Base-by-base conservation (phyloP, 2,329 filamentous ascomycete genomes). In the Didymosphaeria variabile region DNA sequence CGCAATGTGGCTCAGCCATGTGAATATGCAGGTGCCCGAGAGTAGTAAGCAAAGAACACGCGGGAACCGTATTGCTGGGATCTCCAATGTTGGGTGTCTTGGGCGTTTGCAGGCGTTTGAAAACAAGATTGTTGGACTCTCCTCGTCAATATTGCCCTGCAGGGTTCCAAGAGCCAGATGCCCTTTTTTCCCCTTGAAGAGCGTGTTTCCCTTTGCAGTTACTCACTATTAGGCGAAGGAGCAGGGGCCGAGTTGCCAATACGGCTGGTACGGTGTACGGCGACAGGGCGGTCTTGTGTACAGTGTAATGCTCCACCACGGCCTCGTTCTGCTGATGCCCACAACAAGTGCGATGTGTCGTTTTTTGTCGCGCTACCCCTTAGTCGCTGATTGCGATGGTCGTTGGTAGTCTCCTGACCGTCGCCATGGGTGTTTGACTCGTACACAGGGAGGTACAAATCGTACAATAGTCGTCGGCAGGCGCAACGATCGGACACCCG, bases 401-500 rank as follows among this genome's bases (percentile, higher is more conserved):
- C 9, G 15, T 26, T 29, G n/a, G 23, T 21, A 19, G 13, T 49
- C 23, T 17, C 23, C 21, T 52, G 9, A 5, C 31, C 15, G 8
- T n/a, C 13, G 4, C 21, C 26, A 32, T 15, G 47, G 29, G 32
- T 12, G 5, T 32, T 12, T 50, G 47, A 19, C 17, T 36, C 32
- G 31, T 23, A 31, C 31, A 13, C 45, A 5, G 47, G 47, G 17
- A 19, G 19, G 49, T 36, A 52, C 49, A 53, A 42, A 42, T 42
- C 12, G 38, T 45, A 45, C 52, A 32, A 5, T 19, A 12, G 34
- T 15, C 17, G 26, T 34, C 56, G 56, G 56, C 29, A 53, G 15
- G 31, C 42, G 38, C 56, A 31, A 38, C 40, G 26, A 23, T 54
- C 49, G 49, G 49, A 54, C 19, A 47, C 45, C 53, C 53, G 46